Evolutionary conservation across 1,139 yeast species (phyloP), one percentile per base, ranked within the genome.

Genomic region (Scheffersomyces segobiensis): DNA sequence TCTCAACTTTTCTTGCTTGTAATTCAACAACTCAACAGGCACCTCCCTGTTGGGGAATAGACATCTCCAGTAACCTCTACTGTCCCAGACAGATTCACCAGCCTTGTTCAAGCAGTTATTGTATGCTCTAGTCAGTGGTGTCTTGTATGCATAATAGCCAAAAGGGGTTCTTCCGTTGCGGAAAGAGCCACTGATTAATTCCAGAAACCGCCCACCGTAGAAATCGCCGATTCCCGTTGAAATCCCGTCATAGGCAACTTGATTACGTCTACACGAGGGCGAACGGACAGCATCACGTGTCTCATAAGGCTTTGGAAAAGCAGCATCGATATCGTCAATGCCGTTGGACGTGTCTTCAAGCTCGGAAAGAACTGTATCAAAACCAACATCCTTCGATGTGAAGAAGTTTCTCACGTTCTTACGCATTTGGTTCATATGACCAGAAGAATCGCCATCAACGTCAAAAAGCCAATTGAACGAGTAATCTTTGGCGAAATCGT

Each of bases 1-100:
- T 0, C 70, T 65, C 51, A 66, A 68, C 32, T 64, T 60, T 52
- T 71, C 65, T 14, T 70, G 64, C 69, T 77, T 79, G 58, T 67
- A 66, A 48, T 66, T 66, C 64, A 79, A 70, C 24, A 71, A 62
- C 53, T 72, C 74, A 42, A 74, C 70, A 0, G 80, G 75, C 21
- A 87, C 78, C 47, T 74, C 78, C 20, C 81, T 70, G 59, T 81
- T 80, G 39, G 97, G 97, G 74, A 93, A 89, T 57, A 93, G 76
- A 73, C 98, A 93, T 67, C 93, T 82, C 97, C 97, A 93, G 71
- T 86, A 83, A 0, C 97, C 97, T 52, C 82, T 77, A 20, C 85
- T 75, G 66, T 90, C 95, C 97, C 97, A 93, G 8, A 87, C 86
- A 0, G 91, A 83, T 19, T 82, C 77, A 1, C 98, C 98, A 4